A percentile compares a stretch with the other conserved stretches of the same genome.
phyloP scores from a whole-genome alignment of 1,139 yeast species.

The Meyerozyma guilliermondii region DNA sequence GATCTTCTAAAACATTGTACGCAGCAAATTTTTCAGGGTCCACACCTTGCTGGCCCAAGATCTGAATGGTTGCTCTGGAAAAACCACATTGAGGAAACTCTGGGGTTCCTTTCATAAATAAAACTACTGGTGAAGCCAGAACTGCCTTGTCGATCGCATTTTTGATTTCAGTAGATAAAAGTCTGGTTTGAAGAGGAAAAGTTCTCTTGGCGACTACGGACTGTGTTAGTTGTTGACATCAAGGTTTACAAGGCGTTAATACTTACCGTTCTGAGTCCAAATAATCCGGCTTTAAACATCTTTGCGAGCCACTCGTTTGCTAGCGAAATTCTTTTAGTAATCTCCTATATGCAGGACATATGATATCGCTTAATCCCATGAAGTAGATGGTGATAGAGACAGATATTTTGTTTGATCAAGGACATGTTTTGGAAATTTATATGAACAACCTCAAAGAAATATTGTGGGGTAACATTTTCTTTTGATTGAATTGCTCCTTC shows the following conservation, averaged over 20 bases:
- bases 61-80: slow-evolving; percentile 89
- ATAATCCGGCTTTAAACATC: background rate
- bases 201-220: background rate
- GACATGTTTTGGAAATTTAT: no score
- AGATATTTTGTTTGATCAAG: no score
- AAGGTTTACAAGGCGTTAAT: background rate
- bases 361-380: background rate
- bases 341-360: background rate
- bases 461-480: no score
- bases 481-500: no score
- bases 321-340: background rate
- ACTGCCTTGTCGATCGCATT: slow-evolving; percentile 84
- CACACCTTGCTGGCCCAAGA: slow-evolving; percentile 94
- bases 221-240: background rate
- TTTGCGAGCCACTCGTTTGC: background rate
- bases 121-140: slow-evolving; percentile 83
- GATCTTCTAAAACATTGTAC: slow-evolving; percentile 91
- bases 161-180: slow-evolving; percentile 71
- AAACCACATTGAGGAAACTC: slow-evolving; percentile 98
- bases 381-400: no score
- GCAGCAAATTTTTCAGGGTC: slow-evolving; percentile 97
- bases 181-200: slow-evolving; percentile 29
- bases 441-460: no score
- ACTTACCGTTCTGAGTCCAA: slow-evolving; percentile 1
- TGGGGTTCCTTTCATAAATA: slow-evolving; percentile 96